phyloP scores from a whole-genome alignment of 441 rosid species.

The Euphorbia schlechtendalii region DNA sequence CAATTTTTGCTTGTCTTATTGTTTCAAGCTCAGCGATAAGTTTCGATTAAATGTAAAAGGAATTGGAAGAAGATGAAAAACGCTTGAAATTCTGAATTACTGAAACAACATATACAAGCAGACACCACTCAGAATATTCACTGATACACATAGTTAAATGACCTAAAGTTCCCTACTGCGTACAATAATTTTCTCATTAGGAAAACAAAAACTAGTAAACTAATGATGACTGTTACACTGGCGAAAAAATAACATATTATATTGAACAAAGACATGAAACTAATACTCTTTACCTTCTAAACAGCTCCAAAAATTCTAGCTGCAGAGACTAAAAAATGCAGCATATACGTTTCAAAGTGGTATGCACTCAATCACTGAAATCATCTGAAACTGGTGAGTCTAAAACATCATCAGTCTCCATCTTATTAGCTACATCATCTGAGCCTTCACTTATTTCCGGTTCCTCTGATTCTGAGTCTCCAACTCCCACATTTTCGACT shows the following conservation, averaged over 20 bases:
- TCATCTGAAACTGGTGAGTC: conserved; percentile 50
- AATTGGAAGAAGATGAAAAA: not conserved
- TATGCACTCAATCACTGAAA: conserved; percentile 41
- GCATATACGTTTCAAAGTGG: not conserved
- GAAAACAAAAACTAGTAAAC: not conserved
- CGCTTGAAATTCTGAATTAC: not conserved
- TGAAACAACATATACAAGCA: not conserved
- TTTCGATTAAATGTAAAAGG: not conserved
- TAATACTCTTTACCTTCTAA: conserved; percentile 7
- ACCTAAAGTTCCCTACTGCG: not conserved
- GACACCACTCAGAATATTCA: not conserved
- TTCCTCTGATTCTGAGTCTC: conserved; percentile 40
- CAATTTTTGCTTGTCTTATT: not conserved
- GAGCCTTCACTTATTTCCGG: conserved; percentile 46
- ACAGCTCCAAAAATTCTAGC: not conserved
- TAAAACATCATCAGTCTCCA: conserved; percentile 33
- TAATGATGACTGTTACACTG: not conserved
- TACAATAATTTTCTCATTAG: not conserved
- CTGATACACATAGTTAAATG: not conserved
- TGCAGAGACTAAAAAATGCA: conserved; percentile 29
- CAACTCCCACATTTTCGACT: conserved; percentile 27
- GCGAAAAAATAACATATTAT: not conserved
- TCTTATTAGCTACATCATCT: conserved; percentile 27
- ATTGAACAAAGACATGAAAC: not conserved
- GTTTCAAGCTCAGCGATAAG: not conserved